Evolutionary conservation across 768 basidiomycete genomes (phyloP).

Genomic region (Aureoboletus auriporus): DNA sequence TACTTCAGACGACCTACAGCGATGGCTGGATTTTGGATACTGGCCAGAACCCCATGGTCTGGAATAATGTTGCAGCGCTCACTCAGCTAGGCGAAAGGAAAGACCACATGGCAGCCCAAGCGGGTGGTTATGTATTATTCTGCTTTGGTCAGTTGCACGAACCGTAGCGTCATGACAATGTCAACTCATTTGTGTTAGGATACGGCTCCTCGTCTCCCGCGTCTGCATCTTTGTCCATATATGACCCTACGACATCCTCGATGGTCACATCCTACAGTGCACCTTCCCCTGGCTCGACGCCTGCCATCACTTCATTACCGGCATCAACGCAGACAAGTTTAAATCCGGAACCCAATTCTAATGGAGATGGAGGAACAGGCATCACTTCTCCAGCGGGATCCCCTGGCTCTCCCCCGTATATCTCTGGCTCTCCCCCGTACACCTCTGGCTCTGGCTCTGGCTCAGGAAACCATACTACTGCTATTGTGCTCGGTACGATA

Average conservation of each 20-base stretch:
- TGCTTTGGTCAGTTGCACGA: conserved; percentile 59
- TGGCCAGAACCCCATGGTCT: conserved; percentile 50
- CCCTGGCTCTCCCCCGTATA: neutral
- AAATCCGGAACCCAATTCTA: neutral
- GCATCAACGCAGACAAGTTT: conserved; percentile 30
- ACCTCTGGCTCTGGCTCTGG: conserved; percentile 8
- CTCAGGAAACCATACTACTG: conserved; percentile 30
- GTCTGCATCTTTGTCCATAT: conserved; percentile 53
- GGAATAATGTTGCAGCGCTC: conserved; percentile 50
- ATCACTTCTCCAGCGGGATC: conserved; percentile 8
- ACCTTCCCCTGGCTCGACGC: conserved; percentile 26
- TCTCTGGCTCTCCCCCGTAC: too few species aligned
- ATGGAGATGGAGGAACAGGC: conserved; percentile 8
- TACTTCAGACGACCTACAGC: conserved; percentile 46
- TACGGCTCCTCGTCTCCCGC: conserved; percentile 37
- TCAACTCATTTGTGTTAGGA: conserved; percentile 12
- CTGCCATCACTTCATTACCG: conserved; percentile 32
- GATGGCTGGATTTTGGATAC: conserved; percentile 75
- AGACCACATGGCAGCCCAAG: conserved; percentile 70
- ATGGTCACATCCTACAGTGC: conserved; percentile 43
- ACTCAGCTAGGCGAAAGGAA: conserved; percentile 57
- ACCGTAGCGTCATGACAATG: neutral
- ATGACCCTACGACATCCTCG: conserved; percentile 33
- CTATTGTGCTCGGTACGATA: conserved; percentile 58
- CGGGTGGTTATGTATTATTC: conserved; percentile 63